Evolutionary conservation across 2,329 filamentous ascomycete genomes (phyloP).

Genomic region (Aureobasidium sp.): DNA sequence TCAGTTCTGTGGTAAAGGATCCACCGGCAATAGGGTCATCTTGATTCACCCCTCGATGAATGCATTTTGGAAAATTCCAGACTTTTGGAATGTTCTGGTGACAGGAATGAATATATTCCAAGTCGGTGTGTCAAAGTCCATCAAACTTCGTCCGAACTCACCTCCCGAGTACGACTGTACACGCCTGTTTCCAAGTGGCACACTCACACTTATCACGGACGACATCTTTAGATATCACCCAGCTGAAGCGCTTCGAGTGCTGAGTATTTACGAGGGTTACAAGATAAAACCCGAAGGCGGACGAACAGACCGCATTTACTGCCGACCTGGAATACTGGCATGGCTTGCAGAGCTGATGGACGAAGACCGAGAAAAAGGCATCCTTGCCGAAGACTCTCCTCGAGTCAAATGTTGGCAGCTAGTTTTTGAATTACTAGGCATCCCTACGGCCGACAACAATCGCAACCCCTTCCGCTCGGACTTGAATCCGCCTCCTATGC

Average conservation of each 20-base stretch:
- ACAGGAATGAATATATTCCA: slow-evolving; percentile 12
- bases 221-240: slow-evolving; percentile 33
- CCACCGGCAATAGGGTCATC: slow-evolving; percentile 4
- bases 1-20: slow-evolving; percentile 16
- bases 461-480: neutral
- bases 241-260: slow-evolving; percentile 27
- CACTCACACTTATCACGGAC: slow-evolving; percentile 35
- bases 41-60: slow-evolving; percentile 12
- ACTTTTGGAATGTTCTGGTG: neutral
- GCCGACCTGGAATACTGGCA: slow-evolving; percentile 21
- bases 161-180: slow-evolving; percentile 17
- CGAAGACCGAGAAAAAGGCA: slow-evolving; percentile 11
- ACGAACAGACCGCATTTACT: slow-evolving; percentile 19
- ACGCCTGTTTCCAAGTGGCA: slow-evolving; percentile 30
- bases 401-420: slow-evolving; percentile 18
- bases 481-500: neutral
- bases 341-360: slow-evolving; percentile 19
- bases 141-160: neutral
- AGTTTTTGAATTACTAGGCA: slow-evolving; percentile 16
- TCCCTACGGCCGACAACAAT: neutral
- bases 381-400: slow-evolving; percentile 11
- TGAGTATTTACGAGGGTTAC: slow-evolving; percentile 27
- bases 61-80: slow-evolving; percentile 16
- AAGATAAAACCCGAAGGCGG: slow-evolving; percentile 20
- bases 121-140: neutral